Conservation (phyloP, 2,329 filamentous ascomycete genomes). For the Colletotrichum plurivorum region DNA sequence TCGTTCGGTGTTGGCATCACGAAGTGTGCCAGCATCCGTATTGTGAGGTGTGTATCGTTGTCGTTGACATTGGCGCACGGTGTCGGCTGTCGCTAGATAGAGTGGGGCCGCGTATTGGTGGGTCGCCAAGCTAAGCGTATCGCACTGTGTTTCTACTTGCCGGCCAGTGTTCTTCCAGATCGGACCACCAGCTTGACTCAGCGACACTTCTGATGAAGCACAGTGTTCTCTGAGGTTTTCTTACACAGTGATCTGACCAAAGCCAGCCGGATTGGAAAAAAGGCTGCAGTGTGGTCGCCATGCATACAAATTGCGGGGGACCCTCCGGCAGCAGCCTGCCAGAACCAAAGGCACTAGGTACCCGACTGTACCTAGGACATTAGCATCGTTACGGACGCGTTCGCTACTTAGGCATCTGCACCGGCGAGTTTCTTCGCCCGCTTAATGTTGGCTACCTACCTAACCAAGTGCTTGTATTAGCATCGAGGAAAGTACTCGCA, state of each 20-base stretch:
- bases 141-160: slow-evolving; percentile 2
- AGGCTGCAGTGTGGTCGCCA: slow-evolving; percentile 18
- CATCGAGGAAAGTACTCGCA: neutral
- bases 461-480: too few relatives aligned
- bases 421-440: too few relatives aligned
- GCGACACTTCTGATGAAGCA: neutral
- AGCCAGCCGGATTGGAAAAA: slow-evolving; percentile 24
- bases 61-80: slow-evolving; percentile 14
- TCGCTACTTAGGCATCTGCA: too few relatives aligned
- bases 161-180: neutral
- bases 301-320: slow-evolving; percentile 31
- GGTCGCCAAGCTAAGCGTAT: too few relatives aligned
- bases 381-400: too few relatives aligned
- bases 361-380: too few relatives aligned
- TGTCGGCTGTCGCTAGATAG: slow-evolving; percentile 3
- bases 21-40: neutral
- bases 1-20: slow-evolving; percentile 8
- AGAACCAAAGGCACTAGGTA: neutral
- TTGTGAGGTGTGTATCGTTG: too few relatives aligned
- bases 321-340: slow-evolving; percentile 28
- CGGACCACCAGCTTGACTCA: slow-evolving; percentile 19
- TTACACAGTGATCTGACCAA: slow-evolving; percentile 22
- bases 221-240: slow-evolving; percentile 23
- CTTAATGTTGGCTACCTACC: too few relatives aligned
- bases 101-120: neutral